Evolutionary conservation across 1,284 basidiomycete genomes (phyloP).

Genomic region (Schizophyllum amplum): DNA sequence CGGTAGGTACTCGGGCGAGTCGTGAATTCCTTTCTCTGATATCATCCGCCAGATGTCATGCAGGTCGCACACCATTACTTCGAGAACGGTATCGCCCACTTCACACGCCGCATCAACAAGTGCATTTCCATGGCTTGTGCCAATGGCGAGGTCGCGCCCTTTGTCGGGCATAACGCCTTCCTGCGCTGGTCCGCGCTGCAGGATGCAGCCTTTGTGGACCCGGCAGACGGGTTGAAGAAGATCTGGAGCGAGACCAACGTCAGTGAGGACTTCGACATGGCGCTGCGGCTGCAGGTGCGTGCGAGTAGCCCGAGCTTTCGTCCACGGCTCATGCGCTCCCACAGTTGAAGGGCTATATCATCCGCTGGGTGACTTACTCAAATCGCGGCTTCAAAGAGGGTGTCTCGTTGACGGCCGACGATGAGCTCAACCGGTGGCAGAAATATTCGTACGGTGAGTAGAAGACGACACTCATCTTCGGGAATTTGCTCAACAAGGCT

Average conservation of each 20-base stretch:
- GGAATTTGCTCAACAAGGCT: conserved; percentile 3
- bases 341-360: conserved; percentile 58
- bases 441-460: conserved; percentile 76
- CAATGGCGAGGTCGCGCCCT: conserved; percentile 73
- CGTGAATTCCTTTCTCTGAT: not conserved
- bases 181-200: conserved; percentile 80
- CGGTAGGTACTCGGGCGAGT: conserved; percentile 27
- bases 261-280: conserved; percentile 78
- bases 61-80: conserved; percentile 56
- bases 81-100: conserved; percentile 62
- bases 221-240: conserved; percentile 56
- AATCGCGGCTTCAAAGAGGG: conserved; percentile 81
- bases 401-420: conserved; percentile 76
- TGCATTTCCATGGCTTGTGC: conserved; percentile 31
- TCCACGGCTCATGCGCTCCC: not conserved
- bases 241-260: conserved; percentile 84
- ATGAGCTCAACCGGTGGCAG: conserved; percentile 80
- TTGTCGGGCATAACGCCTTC: conserved; percentile 87
- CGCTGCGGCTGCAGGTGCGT: conserved; percentile 44
- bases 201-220: conserved; percentile 67
- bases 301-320: conserved; percentile 6
- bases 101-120: conserved; percentile 42
- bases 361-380: conserved; percentile 81
- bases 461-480: conserved; percentile 14
- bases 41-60: conserved; percentile 59